phyloP scores from a whole-genome alignment of 176 grass and related monocot genomes.

The Oryza meyeriana region DNA sequence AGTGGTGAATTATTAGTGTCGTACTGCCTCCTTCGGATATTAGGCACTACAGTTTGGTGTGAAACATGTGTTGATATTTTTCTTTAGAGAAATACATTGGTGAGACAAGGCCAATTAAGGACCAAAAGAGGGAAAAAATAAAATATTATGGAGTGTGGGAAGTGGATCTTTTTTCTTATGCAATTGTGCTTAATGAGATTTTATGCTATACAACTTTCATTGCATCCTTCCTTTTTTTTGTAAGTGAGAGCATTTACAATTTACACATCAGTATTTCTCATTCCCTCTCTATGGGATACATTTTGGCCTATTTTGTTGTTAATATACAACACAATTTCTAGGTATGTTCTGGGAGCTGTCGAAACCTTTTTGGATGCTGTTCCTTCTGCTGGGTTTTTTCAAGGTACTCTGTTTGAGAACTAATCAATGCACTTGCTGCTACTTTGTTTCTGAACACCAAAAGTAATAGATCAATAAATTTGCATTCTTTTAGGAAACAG shows the following conservation, averaged over 20 bases:
- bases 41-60: not conserved
- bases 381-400: slow-evolving; percentile 84
- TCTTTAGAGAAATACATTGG: not conserved
- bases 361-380: slow-evolving; percentile 97
- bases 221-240: not conserved
- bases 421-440: not conserved
- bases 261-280: not conserved
- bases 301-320: not conserved
- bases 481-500: not conserved
- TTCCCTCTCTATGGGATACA: not conserved
- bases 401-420: slow-evolving; percentile 43
- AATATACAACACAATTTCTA: slow-evolving; percentile 18
- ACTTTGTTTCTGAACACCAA: not conserved
- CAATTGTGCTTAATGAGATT: not conserved
- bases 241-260: not conserved
- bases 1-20: not conserved
- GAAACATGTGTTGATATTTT: not conserved
- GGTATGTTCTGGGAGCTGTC: slow-evolving; percentile 96
- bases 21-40: not conserved
- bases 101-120: not conserved
- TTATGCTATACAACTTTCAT: not conserved
- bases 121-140: not conserved
- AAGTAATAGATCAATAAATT: not conserved
- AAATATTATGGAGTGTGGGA: not conserved
- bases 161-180: not conserved